phyloP scores from a whole-genome alignment of 345 rosid genomes.

The Populus nigra region DNA sequence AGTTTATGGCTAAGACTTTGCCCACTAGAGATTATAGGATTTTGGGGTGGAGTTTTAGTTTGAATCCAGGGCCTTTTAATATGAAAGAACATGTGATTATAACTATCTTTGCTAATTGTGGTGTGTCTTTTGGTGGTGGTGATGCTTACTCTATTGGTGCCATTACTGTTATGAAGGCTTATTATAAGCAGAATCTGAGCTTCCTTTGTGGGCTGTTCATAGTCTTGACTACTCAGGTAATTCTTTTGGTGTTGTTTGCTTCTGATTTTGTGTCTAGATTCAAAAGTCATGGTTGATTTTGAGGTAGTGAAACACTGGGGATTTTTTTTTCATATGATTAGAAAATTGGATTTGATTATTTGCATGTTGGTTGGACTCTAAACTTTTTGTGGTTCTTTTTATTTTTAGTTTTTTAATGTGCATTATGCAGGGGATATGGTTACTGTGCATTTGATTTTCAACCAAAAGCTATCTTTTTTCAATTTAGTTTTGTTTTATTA shows the following conservation, averaged over 20 bases:
- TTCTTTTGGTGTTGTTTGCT: not conserved
- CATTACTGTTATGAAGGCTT: conserved; percentile 94
- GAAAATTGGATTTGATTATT: no score
- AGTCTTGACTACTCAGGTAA: conserved; percentile 88
- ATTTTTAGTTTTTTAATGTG: not conserved
- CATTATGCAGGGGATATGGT: not conserved
- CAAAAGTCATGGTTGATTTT: not conserved
- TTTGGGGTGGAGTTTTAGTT: conserved; percentile 54
- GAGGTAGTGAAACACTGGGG: not conserved
- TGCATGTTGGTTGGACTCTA: no score
- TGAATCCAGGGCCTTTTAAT: conserved; percentile 94
- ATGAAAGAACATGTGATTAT: conserved; percentile 96
- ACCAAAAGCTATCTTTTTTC: no score
- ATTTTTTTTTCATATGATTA: no score
- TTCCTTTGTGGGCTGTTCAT: conserved; percentile 75
- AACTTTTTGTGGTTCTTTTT: not conserved
- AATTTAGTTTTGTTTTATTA: no score
- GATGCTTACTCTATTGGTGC: conserved; percentile 99
- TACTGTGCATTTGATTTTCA: no score
- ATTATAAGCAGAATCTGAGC: conserved; percentile 73
- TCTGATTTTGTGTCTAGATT: not conserved
- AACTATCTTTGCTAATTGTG: conserved; percentile 94
- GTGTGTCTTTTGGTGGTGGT: conserved; percentile 87
- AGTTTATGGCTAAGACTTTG: conserved; percentile 72
- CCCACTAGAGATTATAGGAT: conserved; percentile 48